A percentile compares a stretch with the other conserved stretches of the same genome.
These are phyloP conservation scores for Heritiera littoralis DNA, from an alignment of 345 rosid genomes.

Conservation along the genomic window DNA sequence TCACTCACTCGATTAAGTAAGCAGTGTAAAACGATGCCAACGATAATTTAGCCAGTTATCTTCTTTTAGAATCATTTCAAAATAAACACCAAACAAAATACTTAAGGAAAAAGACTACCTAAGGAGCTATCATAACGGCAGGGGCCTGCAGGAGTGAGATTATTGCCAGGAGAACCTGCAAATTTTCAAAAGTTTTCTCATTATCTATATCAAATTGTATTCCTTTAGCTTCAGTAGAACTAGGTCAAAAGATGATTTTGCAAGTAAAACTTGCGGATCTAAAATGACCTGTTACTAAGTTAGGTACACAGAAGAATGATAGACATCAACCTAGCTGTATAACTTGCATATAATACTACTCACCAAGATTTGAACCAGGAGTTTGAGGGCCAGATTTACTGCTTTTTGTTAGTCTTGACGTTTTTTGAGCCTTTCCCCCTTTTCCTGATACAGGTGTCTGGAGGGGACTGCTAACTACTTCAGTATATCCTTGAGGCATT, in stretches of 20 bases:
- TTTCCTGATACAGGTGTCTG: constrained; percentile 81
- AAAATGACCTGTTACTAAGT: constrained; percentile 1
- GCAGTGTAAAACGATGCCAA: neutral
- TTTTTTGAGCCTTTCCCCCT: constrained; percentile 66
- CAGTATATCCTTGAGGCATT: constrained; percentile 47
- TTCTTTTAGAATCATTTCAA: neutral
- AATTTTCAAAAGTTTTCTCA: constrained; percentile 36
- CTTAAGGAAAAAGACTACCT: constrained; percentile 43
- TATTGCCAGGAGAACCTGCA: constrained; percentile 92
- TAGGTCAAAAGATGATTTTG: constrained; percentile 7
- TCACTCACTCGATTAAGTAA: constrained; percentile 3
- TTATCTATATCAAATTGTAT: constrained; percentile 17
- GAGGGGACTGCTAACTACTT: constrained; percentile 48
- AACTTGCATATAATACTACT: constrained; percentile 24
- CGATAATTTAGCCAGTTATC: neutral
- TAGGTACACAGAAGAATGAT: constrained; percentile 6
- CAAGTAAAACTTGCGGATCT: constrained; percentile 15
- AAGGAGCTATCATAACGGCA: constrained; percentile 99
- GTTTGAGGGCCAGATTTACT: constrained; percentile 61
- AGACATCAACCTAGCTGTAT: neutral
- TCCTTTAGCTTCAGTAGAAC: neutral
- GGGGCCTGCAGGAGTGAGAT: constrained; percentile 74
- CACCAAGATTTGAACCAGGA: constrained; percentile 68
- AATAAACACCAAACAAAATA: constrained; percentile 10
- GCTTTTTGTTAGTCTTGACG: constrained; percentile 60